Evolutionary conservation across 495 filamentous ascomycete genomes (phyloP).

Genomic region (Talaromyces nanjingensis): DNA sequence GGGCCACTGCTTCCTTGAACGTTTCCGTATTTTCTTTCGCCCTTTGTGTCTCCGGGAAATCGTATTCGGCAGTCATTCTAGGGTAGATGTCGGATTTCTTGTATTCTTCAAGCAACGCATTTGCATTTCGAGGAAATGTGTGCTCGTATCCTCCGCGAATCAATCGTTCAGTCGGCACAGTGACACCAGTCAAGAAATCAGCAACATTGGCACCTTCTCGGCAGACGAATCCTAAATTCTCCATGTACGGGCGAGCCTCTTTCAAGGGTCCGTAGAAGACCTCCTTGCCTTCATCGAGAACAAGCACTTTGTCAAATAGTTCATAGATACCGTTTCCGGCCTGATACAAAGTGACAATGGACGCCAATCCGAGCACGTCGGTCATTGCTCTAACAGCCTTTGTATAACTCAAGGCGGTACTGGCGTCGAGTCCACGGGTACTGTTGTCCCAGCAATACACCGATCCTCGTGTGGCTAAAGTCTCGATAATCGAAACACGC

Average conservation of each 20-base stretch:
- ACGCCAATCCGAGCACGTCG: slow-evolving; percentile 36
- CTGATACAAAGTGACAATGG: slow-evolving; percentile 52
- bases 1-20: slow-evolving; percentile 41
- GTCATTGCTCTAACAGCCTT: slow-evolving; percentile 43
- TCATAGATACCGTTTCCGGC: slow-evolving; percentile 59
- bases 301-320: slow-evolving; percentile 59
- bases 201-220: slow-evolving; percentile 62
- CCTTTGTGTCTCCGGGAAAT: slow-evolving; percentile 37
- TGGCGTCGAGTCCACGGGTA: slow-evolving; percentile 55
- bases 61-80: slow-evolving; percentile 38
- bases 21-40: slow-evolving; percentile 37
- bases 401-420: slow-evolving; percentile 50
- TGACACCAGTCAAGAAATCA: slow-evolving; percentile 65
- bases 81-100: slow-evolving; percentile 28
- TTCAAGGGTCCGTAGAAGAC: slow-evolving; percentile 54
- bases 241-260: slow-evolving; percentile 60
- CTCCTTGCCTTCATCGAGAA: slow-evolving; percentile 58
- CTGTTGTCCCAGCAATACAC: slow-evolving; percentile 59
- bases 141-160: slow-evolving; percentile 47
- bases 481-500: slow-evolving; percentile 62
- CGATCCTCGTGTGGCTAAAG: slow-evolving; percentile 51
- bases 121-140: slow-evolving; percentile 40
- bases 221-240: slow-evolving; percentile 57
- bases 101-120: slow-evolving; percentile 31
- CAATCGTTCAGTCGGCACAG: slow-evolving; percentile 58